Evolutionary conservation across 2,329 filamentous ascomycete species (phyloP).

Genomic region (Raffaelea ambrosiae): DNA sequence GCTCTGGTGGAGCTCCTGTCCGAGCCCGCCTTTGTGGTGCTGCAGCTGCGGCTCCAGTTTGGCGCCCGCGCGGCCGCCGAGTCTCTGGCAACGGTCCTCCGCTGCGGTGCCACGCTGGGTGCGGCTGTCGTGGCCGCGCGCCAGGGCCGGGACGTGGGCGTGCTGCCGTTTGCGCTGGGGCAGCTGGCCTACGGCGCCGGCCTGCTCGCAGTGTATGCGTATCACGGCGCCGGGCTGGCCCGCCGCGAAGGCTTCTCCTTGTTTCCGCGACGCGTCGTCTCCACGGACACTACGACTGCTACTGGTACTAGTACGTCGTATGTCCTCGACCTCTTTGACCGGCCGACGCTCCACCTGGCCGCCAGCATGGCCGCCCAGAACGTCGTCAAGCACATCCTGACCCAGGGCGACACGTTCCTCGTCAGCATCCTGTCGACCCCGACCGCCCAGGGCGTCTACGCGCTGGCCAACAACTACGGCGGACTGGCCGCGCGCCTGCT

Average conservation of each 20-base stretch:
- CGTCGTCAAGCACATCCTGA: conserved; percentile 83
- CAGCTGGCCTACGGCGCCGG: conserved; percentile 68
- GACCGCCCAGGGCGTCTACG: conserved; percentile 81
- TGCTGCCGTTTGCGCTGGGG: conserved; percentile 82
- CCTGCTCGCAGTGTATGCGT: conserved; percentile 62
- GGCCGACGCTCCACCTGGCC: conserved; percentile 61
- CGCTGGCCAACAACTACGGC: conserved; percentile 89
- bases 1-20: conserved; percentile 67
- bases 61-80: conserved; percentile 75
- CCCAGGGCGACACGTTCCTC: conserved; percentile 87
- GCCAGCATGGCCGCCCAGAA: conserved; percentile 83
- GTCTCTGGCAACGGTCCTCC: conserved; percentile 67
- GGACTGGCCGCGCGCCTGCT: conserved; percentile 79
- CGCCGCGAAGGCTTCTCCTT: conserved; percentile 59
- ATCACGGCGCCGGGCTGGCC: conserved; percentile 50
- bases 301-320: too few species aligned
- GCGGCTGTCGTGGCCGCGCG: conserved; percentile 51
- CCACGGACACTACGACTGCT: conserved; percentile 26
- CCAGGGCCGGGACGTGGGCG: conserved; percentile 49
- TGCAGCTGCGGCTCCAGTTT: conserved; percentile 75
- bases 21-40: conserved; percentile 83
- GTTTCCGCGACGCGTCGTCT: conserved; percentile 37
- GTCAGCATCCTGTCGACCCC: conserved; percentile 71
- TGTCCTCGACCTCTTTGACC: conserved; percentile 55
- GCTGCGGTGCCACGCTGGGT: conserved; percentile 67